Percentiles rank a stretch among this genome's conserved stretches.
Conservation (phyloP, 306 rosid genomes). For the Vigna nakashimae region DNA sequence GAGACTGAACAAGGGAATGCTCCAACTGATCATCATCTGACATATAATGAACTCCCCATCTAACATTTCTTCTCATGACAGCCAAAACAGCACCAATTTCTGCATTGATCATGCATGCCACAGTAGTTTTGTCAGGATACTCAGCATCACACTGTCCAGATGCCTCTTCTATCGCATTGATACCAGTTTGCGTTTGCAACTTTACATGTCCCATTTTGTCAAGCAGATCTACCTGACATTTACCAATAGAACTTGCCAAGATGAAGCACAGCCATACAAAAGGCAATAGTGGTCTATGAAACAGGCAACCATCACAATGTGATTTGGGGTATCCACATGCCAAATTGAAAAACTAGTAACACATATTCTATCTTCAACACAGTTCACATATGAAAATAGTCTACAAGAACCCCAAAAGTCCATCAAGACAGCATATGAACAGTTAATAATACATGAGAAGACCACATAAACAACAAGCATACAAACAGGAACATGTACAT, state of each 20-base stretch:
- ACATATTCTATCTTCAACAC: slow-evolving; percentile 34
- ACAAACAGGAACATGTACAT: neutral
- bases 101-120: slow-evolving; percentile 94
- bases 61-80: slow-evolving; percentile 94
- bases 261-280: slow-evolving; percentile 37
- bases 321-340: slow-evolving; percentile 27
- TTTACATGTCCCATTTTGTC: slow-evolving; percentile 74
- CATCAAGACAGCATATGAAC: neutral
- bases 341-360: slow-evolving; percentile 34
- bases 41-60: slow-evolving; percentile 94
- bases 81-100: slow-evolving; percentile 98
- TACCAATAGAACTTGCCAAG: slow-evolving; percentile 36
- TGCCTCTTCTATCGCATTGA: slow-evolving; percentile 79
- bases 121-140: slow-evolving; percentile 64
- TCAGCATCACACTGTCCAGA: slow-evolving; percentile 59
- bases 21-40: slow-evolving; percentile 96
- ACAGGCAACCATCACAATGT: slow-evolving; percentile 34
- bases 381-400: slow-evolving; percentile 17
- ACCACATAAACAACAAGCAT: slow-evolving; percentile 21
- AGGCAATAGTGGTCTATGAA: slow-evolving; percentile 37
- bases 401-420: slow-evolving; percentile 29
- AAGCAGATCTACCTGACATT: slow-evolving; percentile 46
- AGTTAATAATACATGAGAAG: slow-evolving; percentile 1
- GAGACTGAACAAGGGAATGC: slow-evolving; percentile 84
- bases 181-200: slow-evolving; percentile 62